Evolutionary conservation across 176 grass and related monocot genomes (phyloP).

Genomic region (Rhynchospora breviuscula): DNA sequence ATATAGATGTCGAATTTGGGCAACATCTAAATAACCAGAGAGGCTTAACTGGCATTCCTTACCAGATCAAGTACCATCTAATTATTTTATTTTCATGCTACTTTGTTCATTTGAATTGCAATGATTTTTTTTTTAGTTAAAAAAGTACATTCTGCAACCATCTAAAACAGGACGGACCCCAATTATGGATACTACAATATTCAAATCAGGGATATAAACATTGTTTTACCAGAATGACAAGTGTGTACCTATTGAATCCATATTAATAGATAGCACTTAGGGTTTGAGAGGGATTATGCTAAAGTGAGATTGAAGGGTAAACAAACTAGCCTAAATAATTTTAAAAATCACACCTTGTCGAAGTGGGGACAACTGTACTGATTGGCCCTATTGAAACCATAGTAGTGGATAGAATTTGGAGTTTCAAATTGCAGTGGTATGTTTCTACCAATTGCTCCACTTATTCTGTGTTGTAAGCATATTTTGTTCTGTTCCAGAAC

Average conservation of each 20-base stretch:
- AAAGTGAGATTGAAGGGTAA: background rate
- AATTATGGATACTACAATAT: background rate
- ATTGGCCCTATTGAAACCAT: background rate
- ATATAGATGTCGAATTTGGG: background rate
- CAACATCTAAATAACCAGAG: no score
- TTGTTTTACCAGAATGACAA: background rate
- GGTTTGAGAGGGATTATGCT: background rate
- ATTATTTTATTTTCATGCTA: background rate
- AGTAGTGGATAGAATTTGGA: background rate
- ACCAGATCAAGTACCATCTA: background rate
- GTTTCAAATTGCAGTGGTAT: background rate
- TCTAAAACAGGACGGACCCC: background rate
- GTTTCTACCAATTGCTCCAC: background rate
- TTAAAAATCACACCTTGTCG: background rate
- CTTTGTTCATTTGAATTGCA: background rate
- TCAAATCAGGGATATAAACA: background rate
- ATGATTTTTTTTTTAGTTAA: background rate
- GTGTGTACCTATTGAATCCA: background rate
- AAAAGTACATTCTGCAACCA: constrained; percentile 1
- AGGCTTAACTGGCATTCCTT: no score
- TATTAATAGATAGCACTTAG: background rate
- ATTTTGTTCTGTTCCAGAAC: background rate
- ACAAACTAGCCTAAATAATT: background rate
- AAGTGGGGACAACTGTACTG: background rate
- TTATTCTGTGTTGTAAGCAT: no score